These are phyloP conservation scores for Citrullus mucosospermus DNA, from an alignment of 306 rosid genomes.

Conservation along the genomic window DNA sequence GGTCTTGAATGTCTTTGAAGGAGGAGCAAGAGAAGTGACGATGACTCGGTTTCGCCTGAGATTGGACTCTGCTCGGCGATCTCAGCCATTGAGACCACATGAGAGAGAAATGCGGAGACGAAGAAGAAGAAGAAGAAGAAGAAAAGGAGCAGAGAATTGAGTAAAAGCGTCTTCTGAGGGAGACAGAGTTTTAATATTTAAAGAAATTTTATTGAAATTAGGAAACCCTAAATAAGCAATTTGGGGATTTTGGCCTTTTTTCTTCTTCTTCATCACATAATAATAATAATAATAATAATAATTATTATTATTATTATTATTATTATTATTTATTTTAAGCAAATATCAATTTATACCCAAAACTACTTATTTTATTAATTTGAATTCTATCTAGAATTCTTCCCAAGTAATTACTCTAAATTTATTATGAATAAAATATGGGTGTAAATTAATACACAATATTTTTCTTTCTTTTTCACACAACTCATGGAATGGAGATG, in stretches of 20 bases:
- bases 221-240: not conserved
- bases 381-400: no score
- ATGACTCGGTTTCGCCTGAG: conserved; percentile 8
- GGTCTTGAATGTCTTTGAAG: conserved; percentile 57
- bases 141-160: not conserved
- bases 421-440: no score
- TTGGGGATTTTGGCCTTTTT: not conserved
- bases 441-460: no score
- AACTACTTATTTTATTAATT: no score
- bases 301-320: no score
- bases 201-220: not conserved
- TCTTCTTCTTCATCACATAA: no score
- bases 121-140: conserved; percentile 2
- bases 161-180: not conserved
- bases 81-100: conserved; percentile 81
- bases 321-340: no score
- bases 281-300: no score
- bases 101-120: not conserved
- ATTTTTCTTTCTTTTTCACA: no score
- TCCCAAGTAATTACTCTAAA: no score
- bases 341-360: no score
- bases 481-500: no score
- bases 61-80: conserved; percentile 37
- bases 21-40: conserved; percentile 37
- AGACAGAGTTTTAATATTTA: not conserved